Percentiles rank a stretch among this genome's conserved stretches.
Conservation (phyloP, 179 eudicot genomes). For the Heliamphora pulchella region DNA sequence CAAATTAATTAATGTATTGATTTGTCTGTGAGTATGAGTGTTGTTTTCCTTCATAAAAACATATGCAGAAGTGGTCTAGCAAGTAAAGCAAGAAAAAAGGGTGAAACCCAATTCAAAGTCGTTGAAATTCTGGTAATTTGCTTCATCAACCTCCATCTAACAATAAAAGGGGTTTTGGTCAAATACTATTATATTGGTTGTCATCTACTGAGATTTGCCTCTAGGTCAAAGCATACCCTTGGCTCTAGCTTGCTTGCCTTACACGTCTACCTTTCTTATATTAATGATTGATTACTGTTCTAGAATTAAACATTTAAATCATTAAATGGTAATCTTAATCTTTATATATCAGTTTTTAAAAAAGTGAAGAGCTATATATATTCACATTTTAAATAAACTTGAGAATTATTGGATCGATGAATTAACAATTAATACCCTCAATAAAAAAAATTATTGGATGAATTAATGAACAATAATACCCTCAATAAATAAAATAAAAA, state of each 20-base stretch:
- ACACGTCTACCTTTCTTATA: slow-evolving; percentile 11
- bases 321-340: too few species aligned
- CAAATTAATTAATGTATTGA: too few species aligned
- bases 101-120: slow-evolving; percentile 21
- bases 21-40: neutral
- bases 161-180: slow-evolving; percentile 13
- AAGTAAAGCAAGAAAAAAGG: slow-evolving; percentile 9
- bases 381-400: too few species aligned
- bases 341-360: too few species aligned
- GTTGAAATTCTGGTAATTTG: slow-evolving; percentile 17
- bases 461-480: too few species aligned
- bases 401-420: too few species aligned
- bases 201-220: slow-evolving; percentile 6
- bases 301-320: too few species aligned
- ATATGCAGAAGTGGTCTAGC: neutral
- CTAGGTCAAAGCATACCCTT: slow-evolving; percentile 2
- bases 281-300: neutral
- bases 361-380: too few species aligned
- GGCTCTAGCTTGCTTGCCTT: slow-evolving; percentile 14
- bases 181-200: slow-evolving; percentile 18
- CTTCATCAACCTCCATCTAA: slow-evolving; percentile 17
- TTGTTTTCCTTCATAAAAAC: neutral
- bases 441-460: too few species aligned
- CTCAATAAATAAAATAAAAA: too few species aligned
- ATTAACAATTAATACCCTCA: too few species aligned